Conservation (phyloP, 139 green algal genomes). For the Chlamydomonas applanata region DNA sequence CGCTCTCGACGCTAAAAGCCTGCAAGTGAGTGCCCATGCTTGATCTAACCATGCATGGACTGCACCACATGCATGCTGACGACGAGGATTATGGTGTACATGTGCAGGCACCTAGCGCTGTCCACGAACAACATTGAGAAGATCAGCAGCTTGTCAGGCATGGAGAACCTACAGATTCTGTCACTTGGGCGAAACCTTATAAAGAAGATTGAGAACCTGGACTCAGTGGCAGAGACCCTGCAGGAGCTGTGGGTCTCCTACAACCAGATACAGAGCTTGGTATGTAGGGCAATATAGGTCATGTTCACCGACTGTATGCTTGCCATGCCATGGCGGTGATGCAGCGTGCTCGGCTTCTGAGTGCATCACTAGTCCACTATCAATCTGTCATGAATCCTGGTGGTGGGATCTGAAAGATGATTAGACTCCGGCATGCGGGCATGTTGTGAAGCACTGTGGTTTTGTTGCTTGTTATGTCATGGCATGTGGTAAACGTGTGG, state of each 20-base stretch:
- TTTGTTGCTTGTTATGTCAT: not conserved
- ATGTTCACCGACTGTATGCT: not conserved
- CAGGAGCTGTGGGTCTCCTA: conserved; percentile 94
- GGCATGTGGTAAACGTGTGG: not conserved
- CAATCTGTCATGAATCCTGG: no score
- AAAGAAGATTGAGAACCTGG: conserved; percentile 94
- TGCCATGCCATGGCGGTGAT: not conserved
- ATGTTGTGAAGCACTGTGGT: no score
- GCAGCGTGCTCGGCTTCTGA: not conserved
- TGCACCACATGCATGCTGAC: no score
- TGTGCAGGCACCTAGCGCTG: conserved; percentile 78
- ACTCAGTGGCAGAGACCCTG: conserved; percentile 82
- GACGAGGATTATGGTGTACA: not conserved
- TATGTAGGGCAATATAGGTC: conserved; percentile 23
- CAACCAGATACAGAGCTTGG: conserved; percentile 88
- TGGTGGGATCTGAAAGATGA: no score
- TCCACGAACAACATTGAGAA: conserved; percentile 97
- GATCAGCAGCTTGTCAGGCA: conserved; percentile 75
- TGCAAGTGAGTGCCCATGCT: conserved; percentile 67
- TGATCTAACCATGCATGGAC: no score
- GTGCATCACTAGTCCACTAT: no score
- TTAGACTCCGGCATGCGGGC: no score
- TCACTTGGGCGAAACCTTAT: conserved; percentile 89
- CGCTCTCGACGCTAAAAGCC: conserved; percentile 74
- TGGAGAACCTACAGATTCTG: conserved; percentile 80